A percentile compares a stretch with the other conserved stretches of the same genome.
Evolutionary conservation across 352 stramenopile species (phyloP).

Genomic region (Phytopythium chamaehyphon): DNA sequence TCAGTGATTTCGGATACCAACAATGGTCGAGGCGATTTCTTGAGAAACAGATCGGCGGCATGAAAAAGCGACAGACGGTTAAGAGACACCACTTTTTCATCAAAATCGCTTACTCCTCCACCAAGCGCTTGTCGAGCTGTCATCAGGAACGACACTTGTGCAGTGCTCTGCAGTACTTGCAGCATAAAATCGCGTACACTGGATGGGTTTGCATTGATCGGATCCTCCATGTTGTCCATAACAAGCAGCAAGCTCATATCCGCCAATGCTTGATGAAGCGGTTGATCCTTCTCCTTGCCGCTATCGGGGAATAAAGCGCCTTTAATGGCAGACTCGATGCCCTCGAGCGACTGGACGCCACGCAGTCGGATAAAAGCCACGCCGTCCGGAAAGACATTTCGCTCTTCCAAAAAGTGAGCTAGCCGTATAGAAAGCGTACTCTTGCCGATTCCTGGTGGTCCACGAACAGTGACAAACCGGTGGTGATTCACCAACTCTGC

Average conservation of each 20-base stretch:
- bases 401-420: conserved; percentile 69
- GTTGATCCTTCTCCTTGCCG: conserved; percentile 57
- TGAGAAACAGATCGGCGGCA: conserved; percentile 71
- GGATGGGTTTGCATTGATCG: conserved; percentile 60
- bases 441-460: conserved; percentile 72
- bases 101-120: conserved; percentile 60
- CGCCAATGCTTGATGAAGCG: conserved; percentile 46
- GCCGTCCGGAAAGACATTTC: conserved; percentile 65
- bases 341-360: conserved; percentile 65
- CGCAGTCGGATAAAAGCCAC: conserved; percentile 72
- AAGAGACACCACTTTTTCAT: conserved; percentile 79
- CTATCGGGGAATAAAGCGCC: conserved; percentile 57
- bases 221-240: conserved; percentile 84
- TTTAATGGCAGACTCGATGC: conserved; percentile 71
- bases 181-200: conserved; percentile 58
- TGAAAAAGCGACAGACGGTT: conserved; percentile 71
- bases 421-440: conserved; percentile 70
- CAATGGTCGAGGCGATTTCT: conserved; percentile 64
- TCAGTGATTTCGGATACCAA: conserved; percentile 66
- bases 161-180: conserved; percentile 58
- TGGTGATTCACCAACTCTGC: conserved; percentile 51
- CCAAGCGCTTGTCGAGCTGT: conserved; percentile 71
- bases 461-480: conserved; percentile 68
- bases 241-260: conserved; percentile 64
- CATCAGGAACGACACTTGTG: conserved; percentile 61